phyloP scores from a whole-genome alignment of 148 eudicot species.

The Dysphania ambrosioides region DNA sequence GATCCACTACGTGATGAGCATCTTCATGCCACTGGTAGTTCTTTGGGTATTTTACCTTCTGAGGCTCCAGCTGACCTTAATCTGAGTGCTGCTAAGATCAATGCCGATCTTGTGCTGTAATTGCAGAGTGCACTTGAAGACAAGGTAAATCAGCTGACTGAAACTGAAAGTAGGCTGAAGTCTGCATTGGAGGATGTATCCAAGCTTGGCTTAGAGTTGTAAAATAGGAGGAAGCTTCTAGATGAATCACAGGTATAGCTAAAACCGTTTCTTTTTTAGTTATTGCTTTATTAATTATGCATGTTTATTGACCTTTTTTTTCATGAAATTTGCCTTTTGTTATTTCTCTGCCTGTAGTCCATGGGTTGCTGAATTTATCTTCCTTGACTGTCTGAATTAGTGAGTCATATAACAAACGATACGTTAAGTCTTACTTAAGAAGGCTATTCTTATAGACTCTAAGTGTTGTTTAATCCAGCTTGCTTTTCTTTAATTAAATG shows the following conservation, averaged over 20 bases:
- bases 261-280: too few relatives aligned
- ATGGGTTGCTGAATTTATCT: not conserved
- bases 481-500: not conserved
- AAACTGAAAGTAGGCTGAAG: conserved; percentile 54
- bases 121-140: conserved; percentile 58
- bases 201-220: conserved; percentile 68
- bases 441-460: not conserved
- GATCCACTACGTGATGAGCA: conserved; percentile 60
- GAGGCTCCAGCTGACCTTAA: conserved; percentile 33
- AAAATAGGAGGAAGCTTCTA: conserved; percentile 67
- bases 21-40: conserved; percentile 35
- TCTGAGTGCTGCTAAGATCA: conserved; percentile 36
- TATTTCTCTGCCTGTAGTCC: not conserved
- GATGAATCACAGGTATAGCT: conserved; percentile 99
- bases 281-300: too few relatives aligned
- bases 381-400: not conserved
- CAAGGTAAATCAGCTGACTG: conserved; percentile 52
- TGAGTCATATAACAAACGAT: too few relatives aligned
- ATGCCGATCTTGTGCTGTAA: conserved; percentile 46
- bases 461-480: not conserved
- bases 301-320: not conserved
- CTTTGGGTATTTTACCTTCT: conserved; percentile 34
- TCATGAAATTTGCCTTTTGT: too few relatives aligned
- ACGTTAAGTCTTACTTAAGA: not conserved
- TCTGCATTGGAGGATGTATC: conserved; percentile 54